phyloP scores from a whole-genome alignment of 2,329 filamentous ascomycete species.

The Colletotrichum simmondsii region DNA sequence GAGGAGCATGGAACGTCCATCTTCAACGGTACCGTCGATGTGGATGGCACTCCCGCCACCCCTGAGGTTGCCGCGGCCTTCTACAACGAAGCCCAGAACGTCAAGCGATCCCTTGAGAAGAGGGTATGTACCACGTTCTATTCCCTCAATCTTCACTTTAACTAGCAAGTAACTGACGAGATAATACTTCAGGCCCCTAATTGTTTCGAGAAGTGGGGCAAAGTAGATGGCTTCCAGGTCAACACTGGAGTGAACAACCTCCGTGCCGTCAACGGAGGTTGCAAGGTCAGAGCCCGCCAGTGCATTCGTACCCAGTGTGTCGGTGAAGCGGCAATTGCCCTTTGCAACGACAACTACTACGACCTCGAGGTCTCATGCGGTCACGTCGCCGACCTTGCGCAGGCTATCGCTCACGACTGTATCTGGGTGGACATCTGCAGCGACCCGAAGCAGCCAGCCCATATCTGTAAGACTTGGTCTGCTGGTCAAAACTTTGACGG shows the following conservation, averaged over 20 bases:
- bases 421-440: neutral
- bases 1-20: neutral
- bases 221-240: neutral
- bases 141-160: neutral
- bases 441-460: neutral
- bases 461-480: neutral
- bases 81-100: neutral
- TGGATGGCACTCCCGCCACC: neutral
- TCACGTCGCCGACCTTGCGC: neutral
- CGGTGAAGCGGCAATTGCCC: neutral
- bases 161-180: neutral
- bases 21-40: neutral
- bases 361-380: conserved; percentile 11
- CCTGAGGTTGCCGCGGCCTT: too few species aligned
- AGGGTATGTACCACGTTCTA: neutral
- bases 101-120: neutral
- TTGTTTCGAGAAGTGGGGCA: neutral
- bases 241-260: neutral
- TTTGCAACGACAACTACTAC: conserved; percentile 11
- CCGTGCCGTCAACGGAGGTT: neutral
- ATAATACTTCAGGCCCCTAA: neutral
- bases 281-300: conserved; percentile 3
- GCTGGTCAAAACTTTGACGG: neutral
- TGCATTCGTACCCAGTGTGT: conserved; percentile 10
- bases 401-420: neutral